Conservation (phyloP, 2,329 filamentous ascomycete genomes). For the Cucurbitaria berberidis region DNA sequence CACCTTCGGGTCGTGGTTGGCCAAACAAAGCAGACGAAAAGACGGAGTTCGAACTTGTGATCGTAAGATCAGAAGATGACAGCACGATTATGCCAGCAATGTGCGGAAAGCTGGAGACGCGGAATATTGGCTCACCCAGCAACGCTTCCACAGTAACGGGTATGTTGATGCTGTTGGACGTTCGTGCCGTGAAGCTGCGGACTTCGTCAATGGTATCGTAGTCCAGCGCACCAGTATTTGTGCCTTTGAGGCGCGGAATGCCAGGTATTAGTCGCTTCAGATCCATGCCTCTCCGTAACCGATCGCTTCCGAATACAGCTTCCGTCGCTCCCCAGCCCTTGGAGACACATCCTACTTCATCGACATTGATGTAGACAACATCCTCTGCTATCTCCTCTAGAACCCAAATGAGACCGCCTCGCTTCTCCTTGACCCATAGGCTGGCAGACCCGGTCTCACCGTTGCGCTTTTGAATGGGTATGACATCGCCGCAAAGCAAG, state of each 20-base stretch:
- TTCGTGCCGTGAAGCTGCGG: constrained; percentile 84
- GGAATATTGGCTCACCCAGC: constrained; percentile 71
- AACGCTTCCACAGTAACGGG: constrained; percentile 82
- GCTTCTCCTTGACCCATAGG: constrained; percentile 98
- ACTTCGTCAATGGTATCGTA: constrained; percentile 74
- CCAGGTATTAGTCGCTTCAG: constrained; percentile 80
- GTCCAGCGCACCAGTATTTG: constrained; percentile 74
- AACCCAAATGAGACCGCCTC: constrained; percentile 93
- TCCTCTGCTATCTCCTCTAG: constrained; percentile 97
- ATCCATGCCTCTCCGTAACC: constrained; percentile 71
- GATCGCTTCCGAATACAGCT: constrained; percentile 82
- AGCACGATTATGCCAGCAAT: constrained; percentile 97
- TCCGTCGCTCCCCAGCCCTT: constrained; percentile 76
- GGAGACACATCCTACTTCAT: constrained; percentile 76
- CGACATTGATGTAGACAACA: constrained; percentile 76
- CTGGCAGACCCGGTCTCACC: constrained; percentile 90
- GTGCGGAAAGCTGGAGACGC: constrained; percentile 92
- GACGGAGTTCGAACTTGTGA: constrained; percentile 92
- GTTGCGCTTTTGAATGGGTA: constrained; percentile 95
- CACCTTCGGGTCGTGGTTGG: constrained; percentile 80
- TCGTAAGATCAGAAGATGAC: constrained; percentile 75
- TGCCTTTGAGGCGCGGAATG: constrained; percentile 77
- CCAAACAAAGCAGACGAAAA: constrained; percentile 94
- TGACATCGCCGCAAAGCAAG: constrained; percentile 93
- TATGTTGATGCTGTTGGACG: constrained; percentile 77